Base-by-base conservation (phyloP, 495 filamentous ascomycete species). In the Chaetomium fimeti region DNA sequence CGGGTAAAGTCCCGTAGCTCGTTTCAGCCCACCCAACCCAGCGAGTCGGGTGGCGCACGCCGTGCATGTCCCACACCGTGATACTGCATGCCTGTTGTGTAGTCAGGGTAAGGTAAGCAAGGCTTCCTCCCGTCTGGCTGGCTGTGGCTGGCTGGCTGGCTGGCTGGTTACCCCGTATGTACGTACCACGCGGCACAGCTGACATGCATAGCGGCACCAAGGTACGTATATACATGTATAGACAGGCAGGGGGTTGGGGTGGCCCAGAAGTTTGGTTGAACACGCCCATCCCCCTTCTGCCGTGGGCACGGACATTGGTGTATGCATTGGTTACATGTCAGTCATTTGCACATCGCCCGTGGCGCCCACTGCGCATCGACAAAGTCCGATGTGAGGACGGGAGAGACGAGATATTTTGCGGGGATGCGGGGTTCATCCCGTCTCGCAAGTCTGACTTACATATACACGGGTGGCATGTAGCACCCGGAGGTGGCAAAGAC, bases 61-160 rank as follows among this genome's bases (percentile, higher is more conserved):
- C 9, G 4, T 27, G 13, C 51, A 32, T 3, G 3, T 32, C 3
- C 29, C 29, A 36, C 32, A 36, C 8, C 5, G 1, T 9, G 6
- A 36, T 36, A 29, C 28, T 22, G 18, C n/a, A 9, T 55, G 18
- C n/a, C 5, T n/a, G n/a, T n/a, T n/a, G 51, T 3, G 28, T 54
- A 22, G 53, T 40, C 53, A 38, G 53, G 29, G 27, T 55, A 38
- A 32, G 52, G 28, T 56, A 40, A 56, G 29, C 53, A 38, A 56
- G 29, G 20, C 40, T 43, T 11, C n/a, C n/a, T 36, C 32, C 32
- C 32, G 32, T 36, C 32, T 5, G 32, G 3, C 12, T 36, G 32
- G 32, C 12, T 32, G 7, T 36, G 32, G 32, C 8, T 36, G 32
- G 32, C 8, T 36, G 32, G 32, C 32, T 36, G 8, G 8, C 3